A percentile compares a stretch with the other conserved stretches of the same genome.
Evolutionary conservation across 139 green algal genomes (phyloP).

Genomic region (Coelastrella sp.): DNA sequence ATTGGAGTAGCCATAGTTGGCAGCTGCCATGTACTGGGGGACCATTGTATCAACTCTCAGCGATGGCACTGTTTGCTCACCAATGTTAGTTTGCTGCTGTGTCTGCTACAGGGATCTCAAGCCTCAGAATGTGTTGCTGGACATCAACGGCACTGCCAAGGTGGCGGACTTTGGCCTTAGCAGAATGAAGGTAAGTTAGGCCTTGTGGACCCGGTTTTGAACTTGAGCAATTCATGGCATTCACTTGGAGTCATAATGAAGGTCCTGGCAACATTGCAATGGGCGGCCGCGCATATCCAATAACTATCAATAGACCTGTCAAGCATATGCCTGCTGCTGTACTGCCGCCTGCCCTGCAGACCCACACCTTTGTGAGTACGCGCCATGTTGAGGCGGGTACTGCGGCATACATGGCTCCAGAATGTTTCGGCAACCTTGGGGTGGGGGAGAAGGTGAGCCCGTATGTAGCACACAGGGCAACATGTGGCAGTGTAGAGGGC

Average conservation of each 20-base stretch:
- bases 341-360: neutral
- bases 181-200: conserved; percentile 37
- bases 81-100: neutral
- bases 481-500: too few species aligned
- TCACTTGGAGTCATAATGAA: too few species aligned
- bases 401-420: conserved; percentile 30
- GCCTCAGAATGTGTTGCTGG: conserved; percentile 45
- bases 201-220: neutral
- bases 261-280: too few species aligned
- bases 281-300: neutral
- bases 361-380: conserved; percentile 29
- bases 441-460: conserved; percentile 6
- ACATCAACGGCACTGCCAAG: conserved; percentile 25
- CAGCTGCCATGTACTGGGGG: too few species aligned
- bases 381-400: conserved; percentile 20
- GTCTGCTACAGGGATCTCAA: conserved; percentile 35
- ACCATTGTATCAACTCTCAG: too few species aligned
- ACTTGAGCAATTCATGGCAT: too few species aligned
- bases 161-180: conserved; percentile 45
- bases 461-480: neutral
- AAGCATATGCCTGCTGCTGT: too few species aligned
- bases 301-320: neutral
- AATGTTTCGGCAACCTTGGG: conserved; percentile 3
- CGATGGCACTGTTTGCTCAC: too few species aligned
- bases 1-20: too few species aligned